Conservation (phyloP, 2,329 filamentous ascomycete genomes). For the Microthyrium microscopicum region DNA sequence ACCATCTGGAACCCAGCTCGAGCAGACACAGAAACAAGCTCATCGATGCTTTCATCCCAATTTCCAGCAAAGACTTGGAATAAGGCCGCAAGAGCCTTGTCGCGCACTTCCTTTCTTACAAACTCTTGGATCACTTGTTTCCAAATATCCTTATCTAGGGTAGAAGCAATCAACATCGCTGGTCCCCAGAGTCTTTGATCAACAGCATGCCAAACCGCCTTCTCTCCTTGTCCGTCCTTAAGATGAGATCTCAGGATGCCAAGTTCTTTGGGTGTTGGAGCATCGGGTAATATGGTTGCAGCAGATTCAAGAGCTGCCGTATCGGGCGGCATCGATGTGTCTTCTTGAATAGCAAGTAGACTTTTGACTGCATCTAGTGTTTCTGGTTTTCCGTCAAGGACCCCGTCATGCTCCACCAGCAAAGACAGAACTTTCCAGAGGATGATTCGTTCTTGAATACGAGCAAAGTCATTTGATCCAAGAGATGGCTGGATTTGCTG, state of each 20-base stretch:
- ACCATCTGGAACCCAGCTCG: slow-evolving; percentile 84
- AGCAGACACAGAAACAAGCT: slow-evolving; percentile 83
- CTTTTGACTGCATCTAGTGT: slow-evolving; percentile 61
- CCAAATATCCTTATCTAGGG: slow-evolving; percentile 50
- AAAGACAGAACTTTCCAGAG: slow-evolving; percentile 75
- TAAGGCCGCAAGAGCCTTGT: slow-evolving; percentile 73
- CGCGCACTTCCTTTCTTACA: slow-evolving; percentile 84
- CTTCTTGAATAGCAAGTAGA: slow-evolving; percentile 33
- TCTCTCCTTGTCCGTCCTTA: slow-evolving; percentile 67
- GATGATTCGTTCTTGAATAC: slow-evolving; percentile 61
- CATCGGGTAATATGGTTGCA: slow-evolving; percentile 45
- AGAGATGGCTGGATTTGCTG: slow-evolving; percentile 33
- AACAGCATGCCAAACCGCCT: slow-evolving; percentile 82
- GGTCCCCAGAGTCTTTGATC: slow-evolving; percentile 94
- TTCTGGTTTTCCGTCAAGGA: slow-evolving; percentile 53
- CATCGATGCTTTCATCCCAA: slow-evolving; percentile 84
- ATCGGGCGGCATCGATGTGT: too few species aligned
- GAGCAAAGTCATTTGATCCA: slow-evolving; percentile 45
- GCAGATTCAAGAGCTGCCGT: neutral
- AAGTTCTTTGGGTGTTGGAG: slow-evolving; percentile 51
- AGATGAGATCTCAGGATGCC: slow-evolving; percentile 58
- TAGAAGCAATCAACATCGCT: slow-evolving; percentile 79
- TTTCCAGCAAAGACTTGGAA: slow-evolving; percentile 94
- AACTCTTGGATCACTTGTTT: slow-evolving; percentile 93
- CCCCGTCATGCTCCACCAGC: slow-evolving; percentile 74